Evolutionary conservation across 768 basidiomycete genomes (phyloP), one percentile per base, ranked within the genome.

Genomic region (Suillus discolor): DNA sequence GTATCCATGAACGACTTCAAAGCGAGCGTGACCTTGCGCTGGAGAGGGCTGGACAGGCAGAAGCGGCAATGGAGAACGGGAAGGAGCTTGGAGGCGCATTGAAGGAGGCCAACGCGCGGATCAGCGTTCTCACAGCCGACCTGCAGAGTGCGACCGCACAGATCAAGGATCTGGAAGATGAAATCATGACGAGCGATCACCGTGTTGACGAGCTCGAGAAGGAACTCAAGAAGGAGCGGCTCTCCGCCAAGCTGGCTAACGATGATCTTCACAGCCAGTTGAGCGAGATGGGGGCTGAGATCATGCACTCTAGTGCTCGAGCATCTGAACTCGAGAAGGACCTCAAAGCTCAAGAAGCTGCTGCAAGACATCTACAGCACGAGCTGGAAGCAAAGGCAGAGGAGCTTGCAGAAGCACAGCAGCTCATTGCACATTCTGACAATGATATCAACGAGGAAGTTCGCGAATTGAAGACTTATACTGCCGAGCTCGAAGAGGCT

Each of bases 21-120:
- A 84, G 75, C 2, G 88, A 90, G 65, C 79, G 84, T 59, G 83
- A 89, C 66, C 77, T 81, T 16, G 86, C 88, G 0, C 74, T 81
- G 11, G 87, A 88, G 61, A 83, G 90, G 41, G 87, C 86, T 0
- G 81, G 81, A 67, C 89, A 89, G 70, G 89, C 89, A 0, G 91
- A 93, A 69, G 79, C 75, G 34, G 83, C 85, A 15, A 77, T 93
- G 61, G 89, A 87, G 73, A 84, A 79, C 62, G 89, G 84, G 44
- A 83, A 84, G 67, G 92, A 92, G 55, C 80, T 92, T 1, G 92
- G 90, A 2, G 84, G 85, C 0, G 89, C 89, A 61, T 71, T 92
- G 64, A 84, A 82, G 65, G 86, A 87, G 47, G 89, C 89, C 23
- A 90, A 92, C 66, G 82, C 87, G 63, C 83, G 84, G 23, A 78